Percentiles rank a stretch among this genome's conserved stretches.
These are phyloP conservation scores for Suillus subalutaceus DNA, from an alignment of 768 basidiomycete genomes.

Conservation along the genomic window DNA sequence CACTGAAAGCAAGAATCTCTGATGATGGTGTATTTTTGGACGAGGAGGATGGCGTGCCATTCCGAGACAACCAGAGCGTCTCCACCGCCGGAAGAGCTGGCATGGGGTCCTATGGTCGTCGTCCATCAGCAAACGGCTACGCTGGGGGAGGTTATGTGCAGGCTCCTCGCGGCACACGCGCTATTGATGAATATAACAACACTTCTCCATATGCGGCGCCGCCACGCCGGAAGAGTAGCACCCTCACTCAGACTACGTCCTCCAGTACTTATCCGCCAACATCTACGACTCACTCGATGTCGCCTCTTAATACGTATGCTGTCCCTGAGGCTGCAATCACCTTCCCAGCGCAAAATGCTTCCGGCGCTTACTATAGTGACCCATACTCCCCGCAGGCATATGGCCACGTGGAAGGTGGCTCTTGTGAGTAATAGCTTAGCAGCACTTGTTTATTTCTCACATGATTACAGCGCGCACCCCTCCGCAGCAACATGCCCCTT, in stretches of 20 bases:
- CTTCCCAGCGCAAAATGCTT: conserved; percentile 23
- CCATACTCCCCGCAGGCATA: conserved; percentile 41
- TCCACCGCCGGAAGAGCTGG: conserved; percentile 24
- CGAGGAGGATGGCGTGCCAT: conserved; percentile 43
- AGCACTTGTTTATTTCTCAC: conserved; percentile 14
- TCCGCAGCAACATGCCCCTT: conserved; percentile 51
- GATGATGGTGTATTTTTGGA: conserved; percentile 60
- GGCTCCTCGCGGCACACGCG: conserved; percentile 63
- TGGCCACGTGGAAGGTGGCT: conserved; percentile 54
- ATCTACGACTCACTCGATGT: conserved; percentile 11
- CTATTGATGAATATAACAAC: conserved; percentile 77
- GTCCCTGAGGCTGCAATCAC: conserved; percentile 31
- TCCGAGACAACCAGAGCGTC: conserved; percentile 34
- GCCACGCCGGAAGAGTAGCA: conserved; percentile 44
- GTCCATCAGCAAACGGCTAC: conserved; percentile 36
- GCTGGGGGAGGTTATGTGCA: conserved; percentile 65
- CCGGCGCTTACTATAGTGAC: conserved; percentile 26
- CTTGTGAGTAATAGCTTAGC: conserved; percentile 47
- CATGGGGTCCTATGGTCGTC: conserved; percentile 34
- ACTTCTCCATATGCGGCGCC: conserved; percentile 47
- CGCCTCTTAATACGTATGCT: conserved; percentile 22
- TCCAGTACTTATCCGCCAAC: conserved; percentile 43
- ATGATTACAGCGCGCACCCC: conserved; percentile 51
- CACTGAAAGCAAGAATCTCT: conserved; percentile 62
- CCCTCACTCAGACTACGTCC: conserved; percentile 42